A percentile compares a stretch with the other conserved stretches of the same genome.
phyloP scores from a whole-genome alignment of 2,329 filamentous ascomycete genomes.

The Cladosporium sp. region DNA sequence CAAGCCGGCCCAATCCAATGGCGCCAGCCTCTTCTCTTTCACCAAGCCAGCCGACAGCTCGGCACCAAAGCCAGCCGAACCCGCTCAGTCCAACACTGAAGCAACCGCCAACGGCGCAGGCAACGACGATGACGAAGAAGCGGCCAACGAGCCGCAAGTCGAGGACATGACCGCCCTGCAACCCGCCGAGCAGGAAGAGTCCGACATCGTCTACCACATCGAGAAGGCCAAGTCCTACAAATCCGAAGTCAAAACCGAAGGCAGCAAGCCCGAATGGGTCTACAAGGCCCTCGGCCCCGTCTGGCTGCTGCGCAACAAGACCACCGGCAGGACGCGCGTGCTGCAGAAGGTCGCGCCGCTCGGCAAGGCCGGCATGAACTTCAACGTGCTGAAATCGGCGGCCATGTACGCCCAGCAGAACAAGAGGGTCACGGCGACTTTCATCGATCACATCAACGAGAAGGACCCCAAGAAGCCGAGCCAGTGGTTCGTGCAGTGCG shows the following conservation, averaged over 20 bases:
- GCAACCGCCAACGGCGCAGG: conserved; percentile 43
- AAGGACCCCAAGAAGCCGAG: conserved; percentile 60
- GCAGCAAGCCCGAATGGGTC: conserved; percentile 64
- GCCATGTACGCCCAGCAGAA: conserved; percentile 64
- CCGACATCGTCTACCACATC: conserved; percentile 69
- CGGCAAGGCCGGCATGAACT: conserved; percentile 74
- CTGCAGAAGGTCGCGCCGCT: conserved; percentile 74
- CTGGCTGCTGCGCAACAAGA: conserved; percentile 72
- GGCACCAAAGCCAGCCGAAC: conserved; percentile 34
- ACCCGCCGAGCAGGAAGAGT: conserved; percentile 62
- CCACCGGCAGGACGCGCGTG: conserved; percentile 66
- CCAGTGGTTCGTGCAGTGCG: conserved; percentile 72
- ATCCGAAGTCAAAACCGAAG: conserved; percentile 53
- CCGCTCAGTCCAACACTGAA: conserved; percentile 46
- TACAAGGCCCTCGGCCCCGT: conserved; percentile 71
- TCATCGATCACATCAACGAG: conserved; percentile 30
- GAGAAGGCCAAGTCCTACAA: conserved; percentile 68
- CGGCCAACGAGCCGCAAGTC: conserved; percentile 51
- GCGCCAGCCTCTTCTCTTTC: conserved; percentile 17
- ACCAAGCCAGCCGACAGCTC: conserved; percentile 14
- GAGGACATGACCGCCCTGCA: conserved; percentile 70
- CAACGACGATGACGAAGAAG: conserved; percentile 30
- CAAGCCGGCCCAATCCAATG: conserved; percentile 3
- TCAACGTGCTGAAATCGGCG: conserved; percentile 59
- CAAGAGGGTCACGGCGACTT: conserved; percentile 40